Evolutionary conservation across 352 stramenopile species (phyloP).

Genomic region (Pythium aphanidermatum): DNA sequence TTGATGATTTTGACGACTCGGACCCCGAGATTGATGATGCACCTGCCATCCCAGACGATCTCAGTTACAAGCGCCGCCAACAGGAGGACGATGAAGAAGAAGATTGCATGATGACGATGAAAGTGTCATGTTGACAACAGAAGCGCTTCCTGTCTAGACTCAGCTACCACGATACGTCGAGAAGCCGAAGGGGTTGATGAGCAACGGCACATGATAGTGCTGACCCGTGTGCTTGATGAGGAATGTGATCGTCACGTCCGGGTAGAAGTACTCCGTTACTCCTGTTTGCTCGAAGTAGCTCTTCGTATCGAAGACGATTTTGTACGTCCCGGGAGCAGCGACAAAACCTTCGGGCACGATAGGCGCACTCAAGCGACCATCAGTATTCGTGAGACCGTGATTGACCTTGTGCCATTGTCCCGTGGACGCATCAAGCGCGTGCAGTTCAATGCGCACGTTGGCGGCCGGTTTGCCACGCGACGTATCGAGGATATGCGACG

Average conservation of each 20-base stretch:
- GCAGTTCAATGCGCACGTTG: constrained; percentile 66
- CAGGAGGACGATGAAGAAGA: constrained; percentile 17
- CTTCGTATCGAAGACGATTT: constrained; percentile 77
- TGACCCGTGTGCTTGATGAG: constrained; percentile 56
- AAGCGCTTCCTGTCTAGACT: no score
- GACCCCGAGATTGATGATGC: constrained; percentile 55
- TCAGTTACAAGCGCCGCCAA: constrained; percentile 19
- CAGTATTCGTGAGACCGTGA: constrained; percentile 56
- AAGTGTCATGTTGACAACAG: constrained; percentile 11
- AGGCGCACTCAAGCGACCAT: constrained; percentile 54
- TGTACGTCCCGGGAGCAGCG: constrained; percentile 57
- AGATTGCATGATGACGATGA: constrained; percentile 16
- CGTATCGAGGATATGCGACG: constrained; percentile 87
- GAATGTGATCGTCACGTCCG: constrained; percentile 78
- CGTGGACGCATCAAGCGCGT: constrained; percentile 28
- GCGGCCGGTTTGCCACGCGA: constrained; percentile 58
- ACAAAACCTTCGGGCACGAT: constrained; percentile 35
- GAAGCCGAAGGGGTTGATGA: constrained; percentile 88
- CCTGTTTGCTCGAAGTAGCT: constrained; percentile 72
- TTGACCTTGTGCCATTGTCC: constrained; percentile 40
- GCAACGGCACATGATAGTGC: constrained; percentile 88
- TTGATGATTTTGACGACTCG: constrained; percentile 57
- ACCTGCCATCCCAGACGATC: constrained; percentile 37
- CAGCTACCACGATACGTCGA: constrained; percentile 88
- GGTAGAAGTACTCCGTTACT: constrained; percentile 80